Base-by-base conservation (phyloP, 2,329 filamentous ascomycete genomes). In the Fusarium graminum region DNA sequence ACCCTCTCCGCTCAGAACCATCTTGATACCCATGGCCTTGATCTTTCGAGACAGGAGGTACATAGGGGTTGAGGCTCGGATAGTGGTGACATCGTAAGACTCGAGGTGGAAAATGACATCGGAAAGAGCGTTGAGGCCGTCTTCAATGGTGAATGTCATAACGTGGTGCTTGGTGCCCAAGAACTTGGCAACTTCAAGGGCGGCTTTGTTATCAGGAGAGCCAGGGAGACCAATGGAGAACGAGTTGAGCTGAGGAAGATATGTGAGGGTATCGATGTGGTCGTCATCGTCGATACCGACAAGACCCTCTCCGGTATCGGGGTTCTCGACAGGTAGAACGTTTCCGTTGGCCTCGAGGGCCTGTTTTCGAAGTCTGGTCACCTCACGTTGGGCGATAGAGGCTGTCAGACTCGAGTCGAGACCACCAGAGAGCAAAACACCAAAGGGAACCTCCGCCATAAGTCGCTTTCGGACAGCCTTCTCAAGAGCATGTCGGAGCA, bases 21-120 rank as follows among this genome's bases (percentile, higher is more conserved):
- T 99, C 88, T 99, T 99, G 76, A 99, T 92, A 67, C 95, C 95
- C 90, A 97, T 94, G 34, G 94, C 95, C 86, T 99, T 99, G 85
- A 99, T 99, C 86, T 99, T 99, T 78, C 96, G 90, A 64, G 93
- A 95, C 45, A 99, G 87, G 67, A 99, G 84, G 83, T 97, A 99
- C 95, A 99, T 99, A 69, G 95, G 95, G 12, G 95, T 99, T 12
- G 94, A 98, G 54, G 95, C 95, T 76, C 95, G 93, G 77, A 99
- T 98, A 4, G 95, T 99, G 52, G 95, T 99, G 26, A 99, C 95
- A 78, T 99, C 95, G 82, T 95, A 99, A 14, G 93, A 93, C 84
- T 99, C 95, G 63, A 99, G 88, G 81, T 99, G 95, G 83, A 91
- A 97, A 77, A 99, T 98, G 77, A 99, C 95, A 79, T 99, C 95